Percentiles rank a stretch among this genome's conserved stretches.
Evolutionary conservation across 345 rosid species (phyloP).

Genomic region (Eucalyptus tenuipes): DNA sequence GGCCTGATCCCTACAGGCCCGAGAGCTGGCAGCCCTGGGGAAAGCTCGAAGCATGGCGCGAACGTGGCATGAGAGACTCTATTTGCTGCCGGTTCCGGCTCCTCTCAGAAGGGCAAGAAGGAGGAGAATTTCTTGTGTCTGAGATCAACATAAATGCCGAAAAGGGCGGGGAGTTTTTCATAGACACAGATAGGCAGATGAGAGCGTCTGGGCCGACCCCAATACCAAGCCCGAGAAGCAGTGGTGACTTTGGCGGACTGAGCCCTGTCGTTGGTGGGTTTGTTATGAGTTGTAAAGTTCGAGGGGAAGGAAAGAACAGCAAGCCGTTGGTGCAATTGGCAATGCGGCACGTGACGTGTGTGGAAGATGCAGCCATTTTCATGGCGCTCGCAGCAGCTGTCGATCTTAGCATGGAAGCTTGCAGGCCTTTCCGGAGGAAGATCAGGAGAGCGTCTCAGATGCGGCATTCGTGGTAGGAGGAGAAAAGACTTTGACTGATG

Average conservation of each 20-base stretch:
- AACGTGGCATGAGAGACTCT: conserved; percentile 83
- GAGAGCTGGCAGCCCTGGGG: conserved; percentile 99
- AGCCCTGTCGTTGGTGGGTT: conserved; percentile 56
- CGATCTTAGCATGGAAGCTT: conserved; percentile 89
- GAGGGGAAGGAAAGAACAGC: conserved; percentile 86
- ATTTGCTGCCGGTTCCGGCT: conserved; percentile 83
- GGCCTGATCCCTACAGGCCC: conserved; percentile 67
- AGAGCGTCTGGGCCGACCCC: conserved; percentile 42
- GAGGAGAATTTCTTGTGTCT: conserved; percentile 73
- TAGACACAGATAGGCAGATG: conserved; percentile 73
- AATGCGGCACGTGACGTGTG: conserved; percentile 80
- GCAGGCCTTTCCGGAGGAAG: conserved; percentile 77
- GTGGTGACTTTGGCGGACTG: conserved; percentile 73
- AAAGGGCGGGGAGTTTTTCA: conserved; percentile 86
- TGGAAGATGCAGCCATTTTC: conserved; percentile 95
- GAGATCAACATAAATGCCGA: conserved; percentile 77
- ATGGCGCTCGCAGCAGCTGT: conserved; percentile 95
- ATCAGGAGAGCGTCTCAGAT: conserved; percentile 31
- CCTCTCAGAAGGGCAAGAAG: conserved; percentile 64
- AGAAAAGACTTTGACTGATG: not conserved
- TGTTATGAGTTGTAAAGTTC: conserved; percentile 88
- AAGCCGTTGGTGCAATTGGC: conserved; percentile 80
- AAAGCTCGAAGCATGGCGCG: conserved; percentile 95
- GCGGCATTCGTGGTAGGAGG: conserved; percentile 36
- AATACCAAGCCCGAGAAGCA: conserved; percentile 85